Conservation (phyloP, 2,329 filamentous ascomycete species). For the Dendrostoma leiphaemia region DNA sequence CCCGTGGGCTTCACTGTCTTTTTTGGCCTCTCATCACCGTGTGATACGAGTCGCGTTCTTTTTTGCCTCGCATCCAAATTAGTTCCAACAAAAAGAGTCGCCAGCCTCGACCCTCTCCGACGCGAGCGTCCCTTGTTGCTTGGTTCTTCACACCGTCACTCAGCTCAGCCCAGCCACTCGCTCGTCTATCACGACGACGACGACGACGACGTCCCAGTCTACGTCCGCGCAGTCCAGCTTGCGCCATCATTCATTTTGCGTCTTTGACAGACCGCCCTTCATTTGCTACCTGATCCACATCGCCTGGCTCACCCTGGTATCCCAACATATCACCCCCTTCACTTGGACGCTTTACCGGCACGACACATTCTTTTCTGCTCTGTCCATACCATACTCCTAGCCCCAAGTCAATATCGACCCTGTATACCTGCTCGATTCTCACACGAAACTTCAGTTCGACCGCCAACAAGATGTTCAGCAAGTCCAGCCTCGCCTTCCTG, state of each 20-base stretch:
- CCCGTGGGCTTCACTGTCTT: not conserved
- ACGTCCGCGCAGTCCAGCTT: constrained; percentile 25
- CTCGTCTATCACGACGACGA: not conserved
- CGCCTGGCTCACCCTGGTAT: not conserved
- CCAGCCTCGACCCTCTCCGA: not conserved
- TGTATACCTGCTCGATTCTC: not conserved
- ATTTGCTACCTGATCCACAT: constrained; percentile 8
- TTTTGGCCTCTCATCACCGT: not conserved
- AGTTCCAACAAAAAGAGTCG: constrained; percentile 12
- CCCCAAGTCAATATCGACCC: not conserved
- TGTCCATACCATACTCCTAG: not conserved
- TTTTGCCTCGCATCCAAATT: not conserved
- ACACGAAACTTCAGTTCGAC: not conserved
- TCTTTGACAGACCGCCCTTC: constrained; percentile 51
- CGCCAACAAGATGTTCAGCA: constrained; percentile 40
- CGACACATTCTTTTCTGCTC: constrained; percentile 15
- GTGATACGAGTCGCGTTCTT: constrained; percentile 5
- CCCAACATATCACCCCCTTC: constrained; percentile 4
- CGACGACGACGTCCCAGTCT: constrained; percentile 21
- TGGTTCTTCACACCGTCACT: not conserved
- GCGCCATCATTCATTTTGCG: constrained; percentile 38
- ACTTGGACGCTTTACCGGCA: constrained; percentile 10
- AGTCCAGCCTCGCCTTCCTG: constrained; percentile 38
- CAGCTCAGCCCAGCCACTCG: not conserved
- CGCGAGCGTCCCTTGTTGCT: constrained; percentile 1